phyloP scores from a whole-genome alignment of 352 stramenopile species.

The Pilasporangium apinafurcum region DNA sequence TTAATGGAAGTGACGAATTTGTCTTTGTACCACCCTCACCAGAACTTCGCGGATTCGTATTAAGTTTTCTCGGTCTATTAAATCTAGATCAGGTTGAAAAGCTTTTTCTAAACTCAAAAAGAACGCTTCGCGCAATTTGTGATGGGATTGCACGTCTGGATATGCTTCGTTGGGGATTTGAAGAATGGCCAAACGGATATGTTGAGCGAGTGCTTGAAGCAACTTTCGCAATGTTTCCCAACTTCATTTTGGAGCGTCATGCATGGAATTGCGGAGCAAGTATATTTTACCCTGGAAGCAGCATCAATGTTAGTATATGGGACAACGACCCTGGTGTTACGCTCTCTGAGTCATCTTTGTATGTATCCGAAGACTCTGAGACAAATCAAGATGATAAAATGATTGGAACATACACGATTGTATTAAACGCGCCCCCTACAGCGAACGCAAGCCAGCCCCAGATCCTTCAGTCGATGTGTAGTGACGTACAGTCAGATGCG shows the following conservation, averaged over 20 bases:
- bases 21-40: constrained; percentile 26
- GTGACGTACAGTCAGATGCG: constrained; percentile 15
- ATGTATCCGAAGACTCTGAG: constrained; percentile 20
- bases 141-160: constrained; percentile 44
- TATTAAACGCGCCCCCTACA: constrained; percentile 57
- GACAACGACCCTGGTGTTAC: constrained; percentile 75
- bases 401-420: constrained; percentile 35
- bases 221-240: constrained; percentile 45
- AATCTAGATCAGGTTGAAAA: constrained; percentile 41
- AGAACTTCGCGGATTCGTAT: constrained; percentile 46
- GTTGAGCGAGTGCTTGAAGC: constrained; percentile 36
- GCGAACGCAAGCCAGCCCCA: background rate
- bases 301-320: constrained; percentile 60
- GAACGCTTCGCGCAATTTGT: constrained; percentile 42
- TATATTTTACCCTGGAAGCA: constrained; percentile 26
- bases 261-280: constrained; percentile 64
- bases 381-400: background rate
- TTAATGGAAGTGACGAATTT: constrained; percentile 7
- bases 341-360: constrained; percentile 26
- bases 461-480: constrained; percentile 21
- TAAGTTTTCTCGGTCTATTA: constrained; percentile 61
- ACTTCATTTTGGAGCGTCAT: constrained; percentile 33
- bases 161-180: constrained; percentile 50
- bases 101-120: constrained; percentile 25
- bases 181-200: constrained; percentile 45